phyloP scores from a whole-genome alignment of 1,139 yeast genomes.

The Kurtzmaniella natalensis region DNA sequence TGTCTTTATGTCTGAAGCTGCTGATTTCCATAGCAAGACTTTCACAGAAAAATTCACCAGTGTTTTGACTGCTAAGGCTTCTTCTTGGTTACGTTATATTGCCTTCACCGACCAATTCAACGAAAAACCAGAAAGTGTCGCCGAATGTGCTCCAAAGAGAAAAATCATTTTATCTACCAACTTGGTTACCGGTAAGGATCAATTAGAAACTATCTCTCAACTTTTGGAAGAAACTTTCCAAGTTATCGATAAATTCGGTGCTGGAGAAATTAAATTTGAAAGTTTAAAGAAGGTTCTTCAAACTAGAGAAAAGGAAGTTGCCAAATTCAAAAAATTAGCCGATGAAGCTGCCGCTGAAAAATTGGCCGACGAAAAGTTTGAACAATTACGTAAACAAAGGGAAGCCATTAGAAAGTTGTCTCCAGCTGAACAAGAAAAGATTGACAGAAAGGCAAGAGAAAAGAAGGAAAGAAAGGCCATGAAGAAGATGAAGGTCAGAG shows the following conservation, averaged over 20 bases:
- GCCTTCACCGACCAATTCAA: conserved; percentile 81
- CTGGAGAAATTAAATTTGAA: conserved; percentile 51
- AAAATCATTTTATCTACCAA: conserved; percentile 50
- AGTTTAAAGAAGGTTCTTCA: conserved; percentile 69
- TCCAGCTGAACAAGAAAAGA: conserved; percentile 70
- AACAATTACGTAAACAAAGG: conserved; percentile 60
- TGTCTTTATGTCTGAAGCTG: conserved; percentile 87
- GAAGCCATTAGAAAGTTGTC: conserved; percentile 53
- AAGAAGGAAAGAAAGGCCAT: conserved; percentile 40
- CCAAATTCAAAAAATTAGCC: conserved; percentile 52
- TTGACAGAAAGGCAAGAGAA: conserved; percentile 59
- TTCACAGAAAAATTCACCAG: conserved; percentile 47
- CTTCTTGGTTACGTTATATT: conserved; percentile 55
- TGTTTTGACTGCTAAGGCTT: conserved; percentile 48
- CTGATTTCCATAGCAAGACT: conserved; percentile 70
- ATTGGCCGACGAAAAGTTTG: conserved; percentile 62
- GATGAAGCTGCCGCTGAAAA: conserved; percentile 68
- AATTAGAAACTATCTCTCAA: conserved; percentile 43
- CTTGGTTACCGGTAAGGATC: conserved; percentile 41
- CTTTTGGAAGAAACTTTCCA: conserved; percentile 50
- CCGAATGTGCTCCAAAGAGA: conserved; percentile 52
- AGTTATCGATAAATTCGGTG: conserved; percentile 50
- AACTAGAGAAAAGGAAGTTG: conserved; percentile 66
- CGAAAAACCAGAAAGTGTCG: conserved; percentile 56
- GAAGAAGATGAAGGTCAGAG: conserved; percentile 37